Conservation (phyloP, 1,284 basidiomycete genomes). For the Leccinum cinnamomeum region DNA sequence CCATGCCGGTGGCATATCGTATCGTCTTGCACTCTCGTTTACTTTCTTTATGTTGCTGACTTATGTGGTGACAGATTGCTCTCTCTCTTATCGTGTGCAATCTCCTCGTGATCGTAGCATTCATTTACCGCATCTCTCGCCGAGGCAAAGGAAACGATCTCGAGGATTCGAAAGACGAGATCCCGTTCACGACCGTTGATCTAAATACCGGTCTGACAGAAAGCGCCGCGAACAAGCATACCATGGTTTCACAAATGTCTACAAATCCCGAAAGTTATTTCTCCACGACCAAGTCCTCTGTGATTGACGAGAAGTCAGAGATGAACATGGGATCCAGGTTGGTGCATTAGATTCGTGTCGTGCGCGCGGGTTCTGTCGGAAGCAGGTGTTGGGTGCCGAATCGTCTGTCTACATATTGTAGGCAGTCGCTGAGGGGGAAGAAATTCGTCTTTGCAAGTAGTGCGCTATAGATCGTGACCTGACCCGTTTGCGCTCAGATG, state of each 20-base stretch:
- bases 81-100: constrained; percentile 30
- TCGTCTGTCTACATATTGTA: neutral
- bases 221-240: neutral
- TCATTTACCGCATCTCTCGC: constrained; percentile 16
- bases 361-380: neutral
- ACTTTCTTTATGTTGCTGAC: constrained; percentile 1
- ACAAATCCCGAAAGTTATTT: neutral
- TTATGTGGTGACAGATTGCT: constrained; percentile 14
- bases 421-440: neutral
- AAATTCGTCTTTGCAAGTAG: neutral
- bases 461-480: neutral
- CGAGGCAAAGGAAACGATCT: constrained; percentile 8
- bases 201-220: constrained; percentile 2
- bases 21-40: neutral
- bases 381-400: neutral
- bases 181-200: constrained; percentile 19
- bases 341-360: neutral
- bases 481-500: neutral
- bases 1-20: neutral
- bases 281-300: neutral
- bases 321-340: neutral
- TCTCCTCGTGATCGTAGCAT: constrained; percentile 32
- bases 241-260: neutral
- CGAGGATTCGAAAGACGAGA: constrained; percentile 1
- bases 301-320: neutral